A percentile compares a stretch with the other conserved stretches of the same genome.
These are phyloP conservation scores for Nelumbo lutea DNA, from an alignment of 164 flowering plant genomes.

Conservation along the genomic window DNA sequence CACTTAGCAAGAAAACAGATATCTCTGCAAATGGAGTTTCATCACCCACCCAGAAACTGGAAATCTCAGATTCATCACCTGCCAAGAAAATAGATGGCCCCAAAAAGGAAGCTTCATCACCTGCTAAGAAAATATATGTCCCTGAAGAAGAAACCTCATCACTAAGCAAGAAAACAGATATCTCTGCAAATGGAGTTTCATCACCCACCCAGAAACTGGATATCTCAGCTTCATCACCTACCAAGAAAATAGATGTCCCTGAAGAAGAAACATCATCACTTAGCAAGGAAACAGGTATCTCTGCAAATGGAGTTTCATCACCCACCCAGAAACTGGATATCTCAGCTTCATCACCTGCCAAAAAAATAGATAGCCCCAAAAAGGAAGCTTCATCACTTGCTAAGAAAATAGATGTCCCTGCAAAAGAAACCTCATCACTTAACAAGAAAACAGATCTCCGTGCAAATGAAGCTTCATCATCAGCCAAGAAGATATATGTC, in stretches of 20 bases:
- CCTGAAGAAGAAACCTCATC: constrained; percentile 8
- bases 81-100: neutral
- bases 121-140: constrained; percentile 12
- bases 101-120: neutral
- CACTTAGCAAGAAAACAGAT: constrained; percentile 14
- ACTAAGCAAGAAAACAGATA: constrained; percentile 13
- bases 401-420: constrained; percentile 11
- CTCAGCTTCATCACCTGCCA: constrained; percentile 11
- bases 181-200: constrained; percentile 5
- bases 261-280: constrained; percentile 2
- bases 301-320: constrained; percentile 4
- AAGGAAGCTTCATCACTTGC: constrained; percentile 11
- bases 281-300: constrained; percentile 9
- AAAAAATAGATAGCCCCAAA: constrained; percentile 9
- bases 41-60: neutral
- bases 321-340: neutral
- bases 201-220: constrained; percentile 12
- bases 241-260: neutral
- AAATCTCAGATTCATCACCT: neutral
- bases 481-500: neutral
- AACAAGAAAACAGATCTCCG: constrained; percentile 8
- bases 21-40: constrained; percentile 2
- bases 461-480: constrained; percentile 1
- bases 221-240: constrained; percentile 6
- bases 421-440: constrained; percentile 10